phyloP scores from a whole-genome alignment of 768 basidiomycete genomes.

The Trametes villosa region DNA sequence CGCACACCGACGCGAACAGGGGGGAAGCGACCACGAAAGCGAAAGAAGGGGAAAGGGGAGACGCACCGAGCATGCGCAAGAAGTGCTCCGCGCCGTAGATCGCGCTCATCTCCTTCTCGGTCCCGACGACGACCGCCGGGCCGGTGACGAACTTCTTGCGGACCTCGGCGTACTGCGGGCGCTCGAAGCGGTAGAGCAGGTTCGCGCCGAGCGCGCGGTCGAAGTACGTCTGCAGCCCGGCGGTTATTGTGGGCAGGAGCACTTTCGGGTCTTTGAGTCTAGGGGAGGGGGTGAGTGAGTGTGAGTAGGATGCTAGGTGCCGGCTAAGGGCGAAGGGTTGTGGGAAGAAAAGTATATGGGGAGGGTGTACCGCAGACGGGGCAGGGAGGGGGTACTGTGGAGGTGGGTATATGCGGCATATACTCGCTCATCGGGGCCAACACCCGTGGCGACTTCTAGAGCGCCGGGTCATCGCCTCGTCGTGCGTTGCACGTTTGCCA shows the following conservation, averaged over 20 bases:
- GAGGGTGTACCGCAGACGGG: too few species aligned
- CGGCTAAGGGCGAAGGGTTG: background rate
- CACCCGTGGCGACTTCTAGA: too few species aligned
- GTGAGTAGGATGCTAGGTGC: too few species aligned
- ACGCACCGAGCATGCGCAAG: conserved; percentile 85
- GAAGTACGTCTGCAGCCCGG: conserved; percentile 90
- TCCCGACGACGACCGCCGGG: conserved; percentile 62
- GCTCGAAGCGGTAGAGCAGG: conserved; percentile 92
- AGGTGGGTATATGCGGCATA: too few species aligned
- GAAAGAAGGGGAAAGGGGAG: background rate
- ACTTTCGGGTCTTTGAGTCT: conserved; percentile 73
- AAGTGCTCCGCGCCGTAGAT: conserved; percentile 96
- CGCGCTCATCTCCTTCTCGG: conserved; percentile 85
- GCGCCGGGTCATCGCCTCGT: too few species aligned
- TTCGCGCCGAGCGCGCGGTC: conserved; percentile 89
- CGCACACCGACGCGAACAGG: too few species aligned
- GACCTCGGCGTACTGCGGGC: conserved; percentile 87
- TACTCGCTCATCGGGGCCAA: too few species aligned
- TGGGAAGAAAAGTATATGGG: background rate
- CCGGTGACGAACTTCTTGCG: conserved; percentile 77
- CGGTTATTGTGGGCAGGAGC: conserved; percentile 78
- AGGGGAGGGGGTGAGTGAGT: too few species aligned
- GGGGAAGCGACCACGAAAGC: too few species aligned
- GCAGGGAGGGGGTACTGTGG: too few species aligned
- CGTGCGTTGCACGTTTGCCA: too few species aligned